phyloP scores from a whole-genome alignment of 805 yeast species.

The Candida tibetensis region DNA sequence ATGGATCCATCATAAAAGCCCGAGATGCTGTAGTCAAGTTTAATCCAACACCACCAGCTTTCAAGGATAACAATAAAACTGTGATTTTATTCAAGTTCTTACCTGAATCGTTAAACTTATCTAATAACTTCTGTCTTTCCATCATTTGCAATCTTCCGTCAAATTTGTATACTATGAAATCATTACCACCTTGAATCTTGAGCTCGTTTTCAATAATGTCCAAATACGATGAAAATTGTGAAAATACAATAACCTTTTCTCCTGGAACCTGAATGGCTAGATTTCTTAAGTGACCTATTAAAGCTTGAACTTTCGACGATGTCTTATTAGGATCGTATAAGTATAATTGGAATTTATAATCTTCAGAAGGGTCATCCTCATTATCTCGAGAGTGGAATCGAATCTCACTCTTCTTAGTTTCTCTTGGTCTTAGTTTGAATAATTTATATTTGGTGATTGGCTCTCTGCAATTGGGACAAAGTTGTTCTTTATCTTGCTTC shows the following conservation, averaged over 20 bases:
- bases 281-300: slow-evolving; percentile 55
- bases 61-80: slow-evolving; percentile 68
- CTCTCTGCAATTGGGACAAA: slow-evolving; percentile 78
- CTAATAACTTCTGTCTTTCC: slow-evolving; percentile 61
- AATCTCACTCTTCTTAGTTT: slow-evolving; percentile 23
- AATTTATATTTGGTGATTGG: slow-evolving; percentile 49
- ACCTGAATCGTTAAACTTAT: slow-evolving; percentile 43
- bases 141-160: slow-evolving; percentile 76
- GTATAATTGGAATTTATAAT: slow-evolving; percentile 33
- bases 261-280: slow-evolving; percentile 56
- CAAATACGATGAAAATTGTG: slow-evolving; percentile 82
- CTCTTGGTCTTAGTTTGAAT: slow-evolving; percentile 38
- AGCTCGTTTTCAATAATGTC: slow-evolving; percentile 72
- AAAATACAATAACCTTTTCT: slow-evolving; percentile 81
- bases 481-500: slow-evolving; percentile 39
- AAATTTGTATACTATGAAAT: slow-evolving; percentile 61
- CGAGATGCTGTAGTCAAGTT: slow-evolving; percentile 80
- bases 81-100: slow-evolving; percentile 34
- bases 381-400: slow-evolving; percentile 29
- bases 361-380: slow-evolving; percentile 16
- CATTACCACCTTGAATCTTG: slow-evolving; percentile 32
- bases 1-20: slow-evolving; percentile 92
- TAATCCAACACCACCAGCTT: slow-evolving; percentile 94
- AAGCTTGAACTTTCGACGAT: slow-evolving; percentile 72
- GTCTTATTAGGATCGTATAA: slow-evolving; percentile 50